These are phyloP conservation scores for Microcyclospora tardicrescens DNA, from an alignment of 2,329 filamentous ascomycete species.

Conservation along the genomic window DNA sequence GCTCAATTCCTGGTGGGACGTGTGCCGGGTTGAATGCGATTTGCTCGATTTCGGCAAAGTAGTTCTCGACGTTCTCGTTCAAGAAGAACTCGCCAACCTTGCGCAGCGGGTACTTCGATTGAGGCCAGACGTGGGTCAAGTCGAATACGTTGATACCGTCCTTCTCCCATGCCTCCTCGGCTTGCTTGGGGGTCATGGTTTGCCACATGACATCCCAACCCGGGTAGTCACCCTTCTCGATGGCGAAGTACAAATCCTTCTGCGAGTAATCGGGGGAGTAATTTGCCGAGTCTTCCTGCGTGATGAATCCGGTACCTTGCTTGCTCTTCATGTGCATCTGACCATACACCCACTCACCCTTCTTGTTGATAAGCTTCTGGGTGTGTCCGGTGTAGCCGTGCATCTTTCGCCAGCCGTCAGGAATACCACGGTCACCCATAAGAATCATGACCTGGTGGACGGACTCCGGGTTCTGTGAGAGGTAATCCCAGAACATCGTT, in stretches of 20 bases:
- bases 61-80: conserved; percentile 46
- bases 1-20: conserved; percentile 53
- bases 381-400: conserved; percentile 42
- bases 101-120: conserved; percentile 39
- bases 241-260: conserved; percentile 40
- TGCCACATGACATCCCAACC: conserved; percentile 40
- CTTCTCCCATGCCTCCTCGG: conserved; percentile 39
- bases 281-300: conserved; percentile 37
- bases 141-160: conserved; percentile 44
- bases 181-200: conserved; percentile 40
- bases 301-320: conserved; percentile 40
- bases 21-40: conserved; percentile 56
- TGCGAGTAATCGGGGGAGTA: conserved; percentile 41
- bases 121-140: conserved; percentile 42
- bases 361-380: conserved; percentile 41
- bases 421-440: conserved; percentile 43
- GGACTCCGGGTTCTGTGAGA: conserved; percentile 41
- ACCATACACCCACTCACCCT: conserved; percentile 40
- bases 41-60: conserved; percentile 57
- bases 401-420: conserved; percentile 43
- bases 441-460: conserved; percentile 42
- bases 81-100: conserved; percentile 41
- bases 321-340: conserved; percentile 42
- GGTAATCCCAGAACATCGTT: conserved; percentile 55
- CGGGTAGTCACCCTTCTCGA: conserved; percentile 40